Evolutionary conservation across 2,329 filamentous ascomycete genomes (phyloP).

Genomic region (Aspergillus sp.): DNA sequence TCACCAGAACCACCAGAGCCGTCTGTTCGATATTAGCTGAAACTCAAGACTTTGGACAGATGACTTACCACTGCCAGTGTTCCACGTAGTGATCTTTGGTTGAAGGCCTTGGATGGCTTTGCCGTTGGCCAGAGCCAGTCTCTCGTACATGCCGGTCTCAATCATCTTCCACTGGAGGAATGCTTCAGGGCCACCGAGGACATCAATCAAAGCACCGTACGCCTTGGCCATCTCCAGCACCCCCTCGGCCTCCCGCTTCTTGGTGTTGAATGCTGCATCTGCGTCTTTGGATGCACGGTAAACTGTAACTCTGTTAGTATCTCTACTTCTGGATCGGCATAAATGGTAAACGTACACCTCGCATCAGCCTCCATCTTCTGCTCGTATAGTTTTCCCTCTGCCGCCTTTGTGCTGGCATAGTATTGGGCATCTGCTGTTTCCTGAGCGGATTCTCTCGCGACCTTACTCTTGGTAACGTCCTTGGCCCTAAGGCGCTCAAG

Average conservation of each 20-base stretch:
- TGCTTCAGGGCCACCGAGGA: constrained; percentile 77
- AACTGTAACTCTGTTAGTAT: constrained; percentile 19
- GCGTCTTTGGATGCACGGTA: constrained; percentile 38
- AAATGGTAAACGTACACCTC: constrained; percentile 29
- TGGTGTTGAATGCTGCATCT: constrained; percentile 51
- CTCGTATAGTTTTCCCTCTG: constrained; percentile 55
- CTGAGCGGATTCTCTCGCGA: constrained; percentile 50
- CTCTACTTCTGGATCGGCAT: not conserved
- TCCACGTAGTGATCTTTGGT: constrained; percentile 92
- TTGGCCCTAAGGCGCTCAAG: constrained; percentile 77
- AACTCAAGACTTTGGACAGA: not conserved
- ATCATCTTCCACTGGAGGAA: constrained; percentile 88
- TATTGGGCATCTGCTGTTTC: constrained; percentile 54
- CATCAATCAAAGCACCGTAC: constrained; percentile 72
- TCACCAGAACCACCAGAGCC: constrained; percentile 55
- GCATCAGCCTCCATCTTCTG: constrained; percentile 45
- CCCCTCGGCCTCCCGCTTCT: constrained; percentile 77
- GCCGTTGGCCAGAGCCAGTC: constrained; percentile 78
- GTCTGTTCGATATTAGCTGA: constrained; percentile 31
- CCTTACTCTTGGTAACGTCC: constrained; percentile 75
- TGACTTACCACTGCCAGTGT: constrained; percentile 61
- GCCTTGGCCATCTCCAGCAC: constrained; percentile 77
- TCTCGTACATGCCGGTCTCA: constrained; percentile 76
- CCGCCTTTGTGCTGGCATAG: constrained; percentile 55
- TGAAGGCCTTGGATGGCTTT: constrained; percentile 74